Base-by-base conservation (phyloP, 345 rosid species). In the Gossypium turneri region DNA sequence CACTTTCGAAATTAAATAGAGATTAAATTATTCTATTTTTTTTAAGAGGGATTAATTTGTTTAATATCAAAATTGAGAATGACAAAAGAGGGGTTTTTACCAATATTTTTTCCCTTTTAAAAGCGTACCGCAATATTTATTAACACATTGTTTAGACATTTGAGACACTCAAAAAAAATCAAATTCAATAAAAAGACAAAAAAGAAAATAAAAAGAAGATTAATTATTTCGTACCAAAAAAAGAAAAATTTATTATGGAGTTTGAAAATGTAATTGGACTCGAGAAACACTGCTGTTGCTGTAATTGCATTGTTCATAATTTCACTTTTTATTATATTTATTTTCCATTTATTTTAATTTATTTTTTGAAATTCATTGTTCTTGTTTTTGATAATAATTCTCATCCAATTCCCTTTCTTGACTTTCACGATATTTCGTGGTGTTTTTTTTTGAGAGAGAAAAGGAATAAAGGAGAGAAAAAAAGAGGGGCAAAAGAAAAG, bases 401-500 rank as follows among this genome's bases (percentile, higher is more conserved):
- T 52, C 50, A 24, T n/a, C 57, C 73, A n/a, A 34, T 47, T 56
- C 68, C 68, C 52, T 78, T 78, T 68, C 84, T 79, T 86, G 78
- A 62, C 82, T 80, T 52, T 60, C 60, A 84, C 82, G 86, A 84
- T 77, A 79, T 77, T 70, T 76, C 29, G 75, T 79, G 79, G 48
- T 34, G 50, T 6, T 50, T 19, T 59, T 58, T 59, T 10, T 13
- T 11, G 17, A 0, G 63, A 59, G 15, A 12, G 38, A 59, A 11
- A 58, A 15, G 2, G 29, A 22, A 41, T 17, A 67, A 8, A n/a
- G 41, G 41, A 34, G 41, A 34, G 41, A 34, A 34, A 34, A 34
- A 50, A 78, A 17, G 57, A 3, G 10, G 74, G 38, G 70, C 57
- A 47, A 59, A 3, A 13, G 67, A 41, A 74, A 47, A 63, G 50